These are phyloP conservation scores for Tetracladium setigerum DNA, from an alignment of 495 filamentous ascomycete genomes.

Conservation along the genomic window DNA sequence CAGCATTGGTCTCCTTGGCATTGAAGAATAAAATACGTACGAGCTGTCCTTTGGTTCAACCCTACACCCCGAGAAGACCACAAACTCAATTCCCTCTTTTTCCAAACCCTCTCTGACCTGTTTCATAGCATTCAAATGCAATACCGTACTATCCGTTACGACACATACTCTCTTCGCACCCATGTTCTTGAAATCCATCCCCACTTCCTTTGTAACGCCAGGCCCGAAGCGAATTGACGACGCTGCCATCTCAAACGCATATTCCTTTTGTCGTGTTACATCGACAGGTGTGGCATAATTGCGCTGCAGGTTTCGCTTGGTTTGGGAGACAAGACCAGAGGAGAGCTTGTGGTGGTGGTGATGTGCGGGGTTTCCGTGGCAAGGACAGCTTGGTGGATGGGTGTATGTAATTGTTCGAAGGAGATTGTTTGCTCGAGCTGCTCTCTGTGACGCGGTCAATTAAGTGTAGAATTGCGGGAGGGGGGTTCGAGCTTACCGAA, in stretches of 20 bases:
- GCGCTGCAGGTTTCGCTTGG: conserved; percentile 46
- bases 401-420: conserved; percentile 84
- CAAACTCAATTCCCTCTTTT: conserved; percentile 68
- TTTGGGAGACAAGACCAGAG: conserved; percentile 42
- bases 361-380: conserved; percentile 77
- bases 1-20: conserved; percentile 1
- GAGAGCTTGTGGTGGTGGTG: conserved; percentile 54
- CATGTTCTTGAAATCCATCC: conserved; percentile 96
- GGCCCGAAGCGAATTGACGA: conserved; percentile 90
- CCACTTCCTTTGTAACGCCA: conserved; percentile 92
- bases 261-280: conserved; percentile 72
- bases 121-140: conserved; percentile 75
- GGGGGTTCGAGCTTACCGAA: conserved; percentile 28
- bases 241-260: conserved; percentile 97
- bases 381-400: conserved; percentile 85
- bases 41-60: conserved; percentile 92
- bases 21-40: conserved; percentile 36
- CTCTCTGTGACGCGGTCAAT: conserved; percentile 38
- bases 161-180: conserved; percentile 78
- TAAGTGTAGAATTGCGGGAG: not conserved
- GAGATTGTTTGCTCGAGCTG: conserved; percentile 69
- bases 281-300: conserved; percentile 66
- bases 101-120: conserved; percentile 71
- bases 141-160: conserved; percentile 78
- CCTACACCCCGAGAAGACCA: conserved; percentile 67